A percentile compares a stretch with the other conserved stretches of the same genome.
Evolutionary conservation across 2,329 filamentous ascomycete species (phyloP).

Genomic region (Graphilbum fragrans): DNA sequence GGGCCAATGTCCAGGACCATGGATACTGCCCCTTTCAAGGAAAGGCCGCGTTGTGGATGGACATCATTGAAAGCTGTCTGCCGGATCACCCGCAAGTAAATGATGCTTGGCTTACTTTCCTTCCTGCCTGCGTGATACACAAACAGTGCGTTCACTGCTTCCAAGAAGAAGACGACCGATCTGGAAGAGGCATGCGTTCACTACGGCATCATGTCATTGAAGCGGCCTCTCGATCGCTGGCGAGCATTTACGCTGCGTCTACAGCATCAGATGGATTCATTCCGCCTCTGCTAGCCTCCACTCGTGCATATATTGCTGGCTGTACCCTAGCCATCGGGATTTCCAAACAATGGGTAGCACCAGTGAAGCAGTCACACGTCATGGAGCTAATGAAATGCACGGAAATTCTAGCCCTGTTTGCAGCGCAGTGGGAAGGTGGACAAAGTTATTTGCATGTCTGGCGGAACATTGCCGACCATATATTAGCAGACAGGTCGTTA

Average conservation of each 20-base stretch:
- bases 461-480: neutral
- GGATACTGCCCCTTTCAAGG: constrained; percentile 1
- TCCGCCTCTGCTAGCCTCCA: neutral
- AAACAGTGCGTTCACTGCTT: constrained; percentile 4
- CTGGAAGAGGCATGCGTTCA: neutral
- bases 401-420: neutral
- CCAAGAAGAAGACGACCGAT: constrained; percentile 1
- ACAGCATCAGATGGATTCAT: neutral
- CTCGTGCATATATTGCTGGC: neutral
- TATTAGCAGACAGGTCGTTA: no score
- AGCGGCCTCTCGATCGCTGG: neutral
- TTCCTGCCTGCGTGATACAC: neutral
- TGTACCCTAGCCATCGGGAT: neutral
- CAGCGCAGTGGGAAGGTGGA: constrained; percentile 3
- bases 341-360: neutral
- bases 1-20: neutral
- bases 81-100: neutral
- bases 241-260: neutral
- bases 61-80: neutral
- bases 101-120: constrained; percentile 1
- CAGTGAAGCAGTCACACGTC: neutral
- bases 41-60: neutral
- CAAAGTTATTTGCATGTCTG: constrained; percentile 1
- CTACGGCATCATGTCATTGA: neutral
- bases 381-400: neutral